A percentile compares a stretch with the other conserved stretches of the same genome.
Evolutionary conservation across 768 basidiomycete species (phyloP).

Genomic region (Tylopilus sp.): DNA sequence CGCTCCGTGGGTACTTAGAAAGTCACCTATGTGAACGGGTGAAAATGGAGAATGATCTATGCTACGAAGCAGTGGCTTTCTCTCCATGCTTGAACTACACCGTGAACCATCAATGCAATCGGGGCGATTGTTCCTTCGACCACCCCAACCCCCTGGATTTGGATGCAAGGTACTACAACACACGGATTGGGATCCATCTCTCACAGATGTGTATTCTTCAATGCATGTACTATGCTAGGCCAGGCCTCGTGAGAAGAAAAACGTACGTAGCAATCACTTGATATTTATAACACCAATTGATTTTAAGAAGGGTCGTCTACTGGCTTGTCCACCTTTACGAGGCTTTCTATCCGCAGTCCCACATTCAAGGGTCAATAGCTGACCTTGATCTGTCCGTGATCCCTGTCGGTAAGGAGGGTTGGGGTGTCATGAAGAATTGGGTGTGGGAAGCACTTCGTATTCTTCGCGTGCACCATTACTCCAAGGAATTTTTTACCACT

Average conservation of each 20-base stretch:
- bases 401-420: slow-evolving; percentile 36
- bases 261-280: background rate
- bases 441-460: slow-evolving; percentile 43
- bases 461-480: background rate
- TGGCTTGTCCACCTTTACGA: slow-evolving; percentile 48
- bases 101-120: slow-evolving; percentile 32
- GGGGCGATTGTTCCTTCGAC: slow-evolving; percentile 32
- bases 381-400: slow-evolving; percentile 35
- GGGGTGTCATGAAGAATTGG: slow-evolving; percentile 45
- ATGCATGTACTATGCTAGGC: slow-evolving; percentile 19
- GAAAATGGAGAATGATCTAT: slow-evolving; percentile 31
- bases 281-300: too few species aligned
- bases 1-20: slow-evolving; percentile 25
- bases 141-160: slow-evolving; percentile 32
- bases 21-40: slow-evolving; percentile 30
- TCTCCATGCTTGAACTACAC: slow-evolving; percentile 40
- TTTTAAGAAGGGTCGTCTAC: background rate
- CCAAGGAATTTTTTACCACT: slow-evolving; percentile 29
- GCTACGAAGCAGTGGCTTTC: slow-evolving; percentile 27
- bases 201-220: slow-evolving; percentile 50
- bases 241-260: background rate
- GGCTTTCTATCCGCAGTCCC: slow-evolving; percentile 44
- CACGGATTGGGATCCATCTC: slow-evolving; percentile 42
- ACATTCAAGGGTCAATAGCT: slow-evolving; percentile 42
- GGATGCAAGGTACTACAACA: slow-evolving; percentile 36